Evolutionary conservation across 83 land plant genomes (phyloP), one percentile per base, ranked within the genome.

Genomic region (Larix sibirica): DNA sequence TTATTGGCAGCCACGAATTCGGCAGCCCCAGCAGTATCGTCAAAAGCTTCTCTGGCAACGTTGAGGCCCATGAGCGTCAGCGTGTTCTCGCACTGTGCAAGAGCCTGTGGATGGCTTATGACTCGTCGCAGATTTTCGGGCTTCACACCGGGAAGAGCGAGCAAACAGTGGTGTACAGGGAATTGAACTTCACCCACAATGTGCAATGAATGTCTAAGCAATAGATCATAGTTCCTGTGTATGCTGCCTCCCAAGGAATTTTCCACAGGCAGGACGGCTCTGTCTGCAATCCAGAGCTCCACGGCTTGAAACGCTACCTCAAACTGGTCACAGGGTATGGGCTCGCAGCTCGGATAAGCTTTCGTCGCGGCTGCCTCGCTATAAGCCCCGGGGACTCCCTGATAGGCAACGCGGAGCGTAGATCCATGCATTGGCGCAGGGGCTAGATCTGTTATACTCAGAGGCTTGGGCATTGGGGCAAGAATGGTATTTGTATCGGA

Each of bases 111-210:
- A 56, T 93, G 95, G 83, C 86, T 83, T 79, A 93, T 91, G 74
- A 93, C 93, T n/a, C 91, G 87, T 33, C 84, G 80, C 67, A 93
- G 81, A 71, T 83, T 38, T 81, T 91, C 93, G 38, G 79, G 83
- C 12, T 85, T 56, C 14, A 88, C 94, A 50, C 94, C 95, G 31
- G 93, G 93, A 26, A 91, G 87, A 12, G 91, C 93, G 21, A 93
- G 84, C 63, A 93, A 88, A 87, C 95, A 93, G 90, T 93, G 94
- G 84, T 91, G 95, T 64, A 93, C 94, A 20, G 94, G 91, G 40
- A 93, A 91, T 81, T 91, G 91, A 54, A 93, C 94, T 66, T 93
- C 95, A 14, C 94, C 94, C 71, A 93, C 95, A 36, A 93, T 93
- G 79, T 91, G 93, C 75, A 93, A 88, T 23, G 90, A 83, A 87